A percentile compares a stretch with the other conserved stretches of the same genome.
These are phyloP conservation scores for Raffaelea albimanens DNA, from an alignment of 2,329 filamentous ascomycete genomes.

Conservation along the genomic window DNA sequence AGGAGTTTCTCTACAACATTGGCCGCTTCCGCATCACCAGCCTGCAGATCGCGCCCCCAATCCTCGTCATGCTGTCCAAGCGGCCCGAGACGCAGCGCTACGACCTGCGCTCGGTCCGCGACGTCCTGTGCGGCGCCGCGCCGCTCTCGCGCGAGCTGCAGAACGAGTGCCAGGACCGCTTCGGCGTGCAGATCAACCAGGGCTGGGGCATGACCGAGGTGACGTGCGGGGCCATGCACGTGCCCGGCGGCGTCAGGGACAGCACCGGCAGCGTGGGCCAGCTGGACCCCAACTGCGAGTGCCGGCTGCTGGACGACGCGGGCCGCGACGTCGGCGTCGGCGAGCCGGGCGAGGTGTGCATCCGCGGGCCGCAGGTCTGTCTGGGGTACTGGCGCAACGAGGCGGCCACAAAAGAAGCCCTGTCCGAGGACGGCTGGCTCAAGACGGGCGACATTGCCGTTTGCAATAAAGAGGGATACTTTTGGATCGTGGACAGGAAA, in stretches of 20 bases:
- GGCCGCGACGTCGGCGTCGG: no score
- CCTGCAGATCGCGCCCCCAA: conserved; percentile 5
- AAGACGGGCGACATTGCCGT: conserved; percentile 38
- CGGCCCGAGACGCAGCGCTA: conserved; percentile 11
- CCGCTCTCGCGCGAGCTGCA: conserved; percentile 12
- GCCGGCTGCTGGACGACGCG: conserved; percentile 47
- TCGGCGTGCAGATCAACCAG: conserved; percentile 13
- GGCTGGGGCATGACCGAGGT: conserved; percentile 17
- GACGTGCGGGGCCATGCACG: conserved; percentile 7
- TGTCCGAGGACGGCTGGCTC: conserved; percentile 35
- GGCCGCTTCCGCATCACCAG: conserved; percentile 6
- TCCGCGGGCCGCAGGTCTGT: conserved; percentile 58
- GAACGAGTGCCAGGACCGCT: conserved; percentile 11
- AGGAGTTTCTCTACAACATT: conserved; percentile 8
- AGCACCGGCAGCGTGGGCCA: conserved; percentile 39
- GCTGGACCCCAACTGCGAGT: conserved; percentile 49
- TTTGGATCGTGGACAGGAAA: conserved; percentile 46
- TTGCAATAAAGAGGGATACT: conserved; percentile 27
- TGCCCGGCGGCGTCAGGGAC: conserved; percentile 34
- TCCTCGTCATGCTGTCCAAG: conserved; percentile 13
- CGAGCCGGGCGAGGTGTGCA: conserved; percentile 51
- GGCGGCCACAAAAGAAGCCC: conserved; percentile 4
- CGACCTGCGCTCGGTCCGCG: conserved; percentile 12
- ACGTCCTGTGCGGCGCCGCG: conserved; percentile 12
- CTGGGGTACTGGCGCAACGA: conserved; percentile 58